Conservation (phyloP, 208 protist species). For the Leishmania gerbilli region DNA sequence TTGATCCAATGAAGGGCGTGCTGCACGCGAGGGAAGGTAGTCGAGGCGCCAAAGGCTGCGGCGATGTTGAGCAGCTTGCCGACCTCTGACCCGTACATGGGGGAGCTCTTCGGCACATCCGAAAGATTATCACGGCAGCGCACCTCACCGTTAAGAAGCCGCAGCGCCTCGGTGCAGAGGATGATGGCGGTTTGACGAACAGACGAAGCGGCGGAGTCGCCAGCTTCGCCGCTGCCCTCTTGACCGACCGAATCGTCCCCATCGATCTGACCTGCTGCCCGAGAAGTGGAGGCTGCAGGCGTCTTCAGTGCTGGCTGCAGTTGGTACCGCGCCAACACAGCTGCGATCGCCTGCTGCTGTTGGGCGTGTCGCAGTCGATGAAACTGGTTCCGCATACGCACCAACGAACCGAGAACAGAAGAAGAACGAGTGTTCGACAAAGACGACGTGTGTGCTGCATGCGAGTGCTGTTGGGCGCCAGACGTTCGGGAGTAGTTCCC, state of each 20-base stretch:
- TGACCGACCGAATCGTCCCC: neutral
- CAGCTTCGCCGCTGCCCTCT: neutral
- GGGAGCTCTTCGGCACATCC: slow-evolving; percentile 46
- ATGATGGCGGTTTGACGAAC: slow-evolving; percentile 14
- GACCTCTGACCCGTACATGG: slow-evolving; percentile 62
- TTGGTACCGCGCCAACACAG: slow-evolving; percentile 5
- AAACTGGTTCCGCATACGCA: slow-evolving; percentile 51
- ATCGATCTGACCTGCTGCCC: neutral
- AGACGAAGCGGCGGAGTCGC: neutral
- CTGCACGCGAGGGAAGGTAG: slow-evolving; percentile 52
- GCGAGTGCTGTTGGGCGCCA: neutral
- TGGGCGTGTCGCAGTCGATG: slow-evolving; percentile 27
- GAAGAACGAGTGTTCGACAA: slow-evolving; percentile 19
- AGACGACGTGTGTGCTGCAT: neutral
- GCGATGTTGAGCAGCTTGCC: slow-evolving; percentile 72
- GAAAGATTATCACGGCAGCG: slow-evolving; percentile 57
- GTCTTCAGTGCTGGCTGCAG: neutral
- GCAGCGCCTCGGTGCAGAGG: slow-evolving; percentile 52
- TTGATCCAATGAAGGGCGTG: slow-evolving; percentile 66
- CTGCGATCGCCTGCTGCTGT: slow-evolving; percentile 27
- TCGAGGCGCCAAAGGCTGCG: slow-evolving; percentile 70
- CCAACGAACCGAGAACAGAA: slow-evolving; percentile 39
- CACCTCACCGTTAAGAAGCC: slow-evolving; percentile 58
- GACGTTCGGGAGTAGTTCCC: slow-evolving; percentile 3
- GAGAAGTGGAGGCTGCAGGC: neutral